Conservation (phyloP, 1,284 basidiomycete genomes). For the Trichosporon inkin region DNA sequence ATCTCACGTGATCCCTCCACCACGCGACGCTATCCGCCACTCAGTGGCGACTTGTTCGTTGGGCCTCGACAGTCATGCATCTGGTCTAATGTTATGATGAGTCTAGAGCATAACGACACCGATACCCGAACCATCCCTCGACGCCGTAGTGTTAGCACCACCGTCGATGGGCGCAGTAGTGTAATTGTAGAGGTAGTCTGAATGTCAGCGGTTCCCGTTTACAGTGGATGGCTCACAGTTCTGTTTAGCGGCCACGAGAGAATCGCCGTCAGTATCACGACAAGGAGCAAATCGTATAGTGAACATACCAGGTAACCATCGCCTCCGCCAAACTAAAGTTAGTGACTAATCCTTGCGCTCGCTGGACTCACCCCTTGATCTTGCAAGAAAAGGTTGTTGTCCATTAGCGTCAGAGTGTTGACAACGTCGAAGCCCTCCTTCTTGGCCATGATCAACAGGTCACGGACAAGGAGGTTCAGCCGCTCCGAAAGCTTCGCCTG, state of each 20-base stretch:
- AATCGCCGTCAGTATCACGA: neutral
- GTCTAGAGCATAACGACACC: slow-evolving; percentile 50
- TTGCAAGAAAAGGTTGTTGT: slow-evolving; percentile 76
- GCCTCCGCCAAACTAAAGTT: slow-evolving; percentile 73
- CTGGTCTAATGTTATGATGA: too few species aligned
- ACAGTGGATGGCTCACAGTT: slow-evolving; percentile 30
- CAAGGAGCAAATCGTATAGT: slow-evolving; percentile 47
- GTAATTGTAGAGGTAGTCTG: slow-evolving; percentile 87
- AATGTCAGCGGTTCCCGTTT: neutral
- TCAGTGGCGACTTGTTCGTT: neutral
- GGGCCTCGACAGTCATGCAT: too few species aligned
- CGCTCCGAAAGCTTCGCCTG: slow-evolving; percentile 64
- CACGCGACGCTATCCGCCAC: slow-evolving; percentile 3
- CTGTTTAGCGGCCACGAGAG: slow-evolving; percentile 15
- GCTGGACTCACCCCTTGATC: slow-evolving; percentile 66
- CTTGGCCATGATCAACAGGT: slow-evolving; percentile 74
- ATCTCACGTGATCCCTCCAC: neutral
- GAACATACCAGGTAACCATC: slow-evolving; percentile 67
- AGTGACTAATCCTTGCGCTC: neutral
- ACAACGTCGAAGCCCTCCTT: slow-evolving; percentile 89
- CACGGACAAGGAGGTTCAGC: slow-evolving; percentile 67
- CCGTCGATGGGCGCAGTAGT: slow-evolving; percentile 73
- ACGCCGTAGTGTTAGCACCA: slow-evolving; percentile 35
- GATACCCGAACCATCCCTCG: slow-evolving; percentile 41
- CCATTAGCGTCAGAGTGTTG: slow-evolving; percentile 92